Evolutionary conservation across 1,139 yeast genomes (phyloP).

Genomic region (Saccharomyces hybrid): DNA sequence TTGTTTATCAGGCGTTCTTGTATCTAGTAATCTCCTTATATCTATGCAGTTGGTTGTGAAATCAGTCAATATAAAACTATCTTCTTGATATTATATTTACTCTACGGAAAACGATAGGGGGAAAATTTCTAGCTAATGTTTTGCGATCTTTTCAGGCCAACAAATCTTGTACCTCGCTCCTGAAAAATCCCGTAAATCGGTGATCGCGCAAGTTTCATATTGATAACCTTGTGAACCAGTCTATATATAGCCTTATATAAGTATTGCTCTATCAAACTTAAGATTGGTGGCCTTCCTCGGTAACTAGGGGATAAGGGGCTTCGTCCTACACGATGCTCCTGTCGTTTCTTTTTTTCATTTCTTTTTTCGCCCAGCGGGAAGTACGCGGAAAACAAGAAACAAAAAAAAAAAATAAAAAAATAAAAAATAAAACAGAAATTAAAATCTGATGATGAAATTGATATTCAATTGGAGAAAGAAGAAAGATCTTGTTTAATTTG

Average conservation of each 20-base stretch:
- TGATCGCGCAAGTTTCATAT: neutral
- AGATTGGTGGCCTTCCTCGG: neutral
- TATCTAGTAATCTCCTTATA: neutral
- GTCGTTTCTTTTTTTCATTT: neutral
- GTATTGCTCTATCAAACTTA: neutral
- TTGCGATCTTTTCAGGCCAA: neutral
- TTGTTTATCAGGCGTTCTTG: neutral
- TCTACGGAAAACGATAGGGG: neutral
- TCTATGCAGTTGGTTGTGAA: neutral
- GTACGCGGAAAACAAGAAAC: neutral
- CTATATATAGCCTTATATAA: neutral
- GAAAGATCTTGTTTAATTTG: neutral
- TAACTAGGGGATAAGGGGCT: constrained; percentile 1
- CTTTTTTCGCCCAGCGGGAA: neutral
- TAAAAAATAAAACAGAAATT: neutral
- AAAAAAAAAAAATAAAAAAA: neutral
- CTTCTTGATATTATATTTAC: neutral
- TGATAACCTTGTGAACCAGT: neutral
- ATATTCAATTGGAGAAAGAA: neutral
- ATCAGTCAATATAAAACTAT: neutral
- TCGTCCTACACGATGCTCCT: neutral
- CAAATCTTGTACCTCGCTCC: neutral
- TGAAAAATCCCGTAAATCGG: neutral
- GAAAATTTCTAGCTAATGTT: neutral
- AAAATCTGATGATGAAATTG: neutral